Evolutionary conservation across 169 alveolate genomes (phyloP).

Genomic region (Plasmodium chabaudi): DNA sequence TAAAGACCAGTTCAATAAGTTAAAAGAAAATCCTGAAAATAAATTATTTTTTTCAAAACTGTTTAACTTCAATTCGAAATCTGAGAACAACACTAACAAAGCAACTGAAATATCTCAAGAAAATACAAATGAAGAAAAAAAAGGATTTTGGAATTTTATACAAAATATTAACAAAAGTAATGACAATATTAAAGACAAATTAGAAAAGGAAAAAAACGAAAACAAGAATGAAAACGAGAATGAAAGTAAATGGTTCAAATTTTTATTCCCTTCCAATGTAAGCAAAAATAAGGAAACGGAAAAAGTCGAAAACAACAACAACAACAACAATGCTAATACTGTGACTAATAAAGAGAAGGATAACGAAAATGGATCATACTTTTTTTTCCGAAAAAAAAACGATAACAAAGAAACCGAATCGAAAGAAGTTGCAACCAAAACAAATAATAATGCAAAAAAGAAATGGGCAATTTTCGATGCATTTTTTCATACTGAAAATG

Average conservation of each 20-base stretch:
- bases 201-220: not conserved
- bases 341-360: no score
- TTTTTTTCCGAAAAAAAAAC: no score
- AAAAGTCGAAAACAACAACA: not conserved
- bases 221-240: not conserved
- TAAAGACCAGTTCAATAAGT: conserved; percentile 24
- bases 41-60: conserved; percentile 24
- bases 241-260: not conserved
- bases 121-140: not conserved
- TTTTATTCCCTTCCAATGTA: not conserved
- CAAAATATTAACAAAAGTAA: not conserved
- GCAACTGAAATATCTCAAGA: not conserved
- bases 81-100: not conserved
- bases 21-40: conserved; percentile 14
- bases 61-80: not conserved
- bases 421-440: no score
- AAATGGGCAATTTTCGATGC: no score
- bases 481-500: not conserved
- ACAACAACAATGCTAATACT: no score
- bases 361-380: no score
- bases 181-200: not conserved
- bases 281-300: not conserved
- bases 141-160: not conserved
- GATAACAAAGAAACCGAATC: no score
- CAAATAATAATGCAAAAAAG: no score